A percentile compares a stretch with the other conserved stretches of the same genome.
Evolutionary conservation across 352 stramenopile species (phyloP).

Genomic region (Pythium plurisporium): DNA sequence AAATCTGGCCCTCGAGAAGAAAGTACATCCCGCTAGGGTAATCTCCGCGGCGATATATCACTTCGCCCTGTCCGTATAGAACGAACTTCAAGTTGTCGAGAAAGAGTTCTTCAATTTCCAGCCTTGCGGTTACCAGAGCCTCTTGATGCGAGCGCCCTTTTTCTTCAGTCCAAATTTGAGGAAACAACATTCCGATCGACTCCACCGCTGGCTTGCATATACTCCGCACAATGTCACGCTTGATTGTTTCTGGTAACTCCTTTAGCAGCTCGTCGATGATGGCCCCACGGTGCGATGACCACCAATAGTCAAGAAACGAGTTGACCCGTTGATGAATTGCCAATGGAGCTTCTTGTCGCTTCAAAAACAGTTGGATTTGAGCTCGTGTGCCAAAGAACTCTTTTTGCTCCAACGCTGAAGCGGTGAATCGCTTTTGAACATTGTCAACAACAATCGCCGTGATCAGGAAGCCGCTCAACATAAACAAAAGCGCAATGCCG

Average conservation of each 20-base stretch:
- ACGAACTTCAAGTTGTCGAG: constrained; percentile 65
- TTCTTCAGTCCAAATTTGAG: constrained; percentile 13
- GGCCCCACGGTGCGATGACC: constrained; percentile 58
- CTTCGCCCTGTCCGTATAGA: constrained; percentile 59
- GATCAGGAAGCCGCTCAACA: constrained; percentile 73
- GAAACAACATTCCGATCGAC: constrained; percentile 40
- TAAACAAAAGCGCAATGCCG: constrained; percentile 47
- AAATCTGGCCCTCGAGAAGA: constrained; percentile 48
- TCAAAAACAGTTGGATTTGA: constrained; percentile 65
- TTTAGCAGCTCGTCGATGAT: constrained; percentile 52
- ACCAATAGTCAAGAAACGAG: constrained; percentile 72
- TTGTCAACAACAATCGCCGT: constrained; percentile 70
- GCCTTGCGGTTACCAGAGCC: constrained; percentile 46
- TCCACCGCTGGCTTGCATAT: constrained; percentile 58
- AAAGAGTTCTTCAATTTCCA: constrained; percentile 50
- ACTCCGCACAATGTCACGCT: constrained; percentile 52
- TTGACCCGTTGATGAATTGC: constrained; percentile 61
- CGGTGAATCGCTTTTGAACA: constrained; percentile 72
- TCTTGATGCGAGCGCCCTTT: constrained; percentile 48
- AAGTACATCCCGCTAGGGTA: constrained; percentile 56
- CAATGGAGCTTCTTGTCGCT: constrained; percentile 51
- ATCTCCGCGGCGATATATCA: constrained; percentile 58
- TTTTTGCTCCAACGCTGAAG: constrained; percentile 68
- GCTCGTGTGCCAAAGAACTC: constrained; percentile 59
- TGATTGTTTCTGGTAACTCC: constrained; percentile 56